Evolutionary conservation across 139 green algal genomes (phyloP).

Genomic region (Edaphochlamys debaryana): DNA sequence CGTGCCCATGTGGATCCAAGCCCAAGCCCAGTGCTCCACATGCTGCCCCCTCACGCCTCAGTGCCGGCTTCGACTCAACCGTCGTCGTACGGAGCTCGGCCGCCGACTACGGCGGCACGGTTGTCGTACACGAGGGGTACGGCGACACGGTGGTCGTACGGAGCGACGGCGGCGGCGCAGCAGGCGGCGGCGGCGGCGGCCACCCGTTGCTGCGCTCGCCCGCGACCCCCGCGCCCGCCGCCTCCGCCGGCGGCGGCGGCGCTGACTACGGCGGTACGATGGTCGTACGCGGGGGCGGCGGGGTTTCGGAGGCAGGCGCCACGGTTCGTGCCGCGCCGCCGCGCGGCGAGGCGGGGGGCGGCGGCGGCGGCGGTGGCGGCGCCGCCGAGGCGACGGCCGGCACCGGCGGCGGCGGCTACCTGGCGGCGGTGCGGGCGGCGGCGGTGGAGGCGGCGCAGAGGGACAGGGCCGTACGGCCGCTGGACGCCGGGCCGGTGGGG

Average conservation of each 20-base stretch:
- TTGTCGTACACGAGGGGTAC: conserved; percentile 35
- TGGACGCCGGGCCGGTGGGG: no score
- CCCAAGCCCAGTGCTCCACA: no score
- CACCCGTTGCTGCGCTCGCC: not conserved
- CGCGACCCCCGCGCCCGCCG: not conserved
- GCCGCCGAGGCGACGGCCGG: not conserved
- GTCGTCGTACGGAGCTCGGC: conserved; percentile 1
- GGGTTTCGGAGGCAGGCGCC: not conserved
- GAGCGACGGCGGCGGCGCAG: conserved; percentile 4
- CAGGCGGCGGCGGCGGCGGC: not conserved
- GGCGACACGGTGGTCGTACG: conserved; percentile 7
- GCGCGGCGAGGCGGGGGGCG: not conserved
- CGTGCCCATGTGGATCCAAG: no score
- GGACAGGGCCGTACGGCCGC: not conserved
- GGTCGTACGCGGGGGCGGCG: not conserved
- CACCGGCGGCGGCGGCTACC: conserved; percentile 19
- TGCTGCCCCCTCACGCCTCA: no score
- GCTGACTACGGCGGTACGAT: not conserved
- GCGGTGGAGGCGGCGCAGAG: conserved; percentile 25
- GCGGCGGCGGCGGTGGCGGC: not conserved
- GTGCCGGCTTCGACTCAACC: conserved; percentile 12
- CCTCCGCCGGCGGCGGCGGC: not conserved
- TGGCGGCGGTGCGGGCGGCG: conserved; percentile 40
- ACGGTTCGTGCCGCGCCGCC: not conserved
- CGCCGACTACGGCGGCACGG: conserved; percentile 12